Conservation (phyloP, 2,329 filamentous ascomycete genomes). For the Paraphoma sp. region DNA sequence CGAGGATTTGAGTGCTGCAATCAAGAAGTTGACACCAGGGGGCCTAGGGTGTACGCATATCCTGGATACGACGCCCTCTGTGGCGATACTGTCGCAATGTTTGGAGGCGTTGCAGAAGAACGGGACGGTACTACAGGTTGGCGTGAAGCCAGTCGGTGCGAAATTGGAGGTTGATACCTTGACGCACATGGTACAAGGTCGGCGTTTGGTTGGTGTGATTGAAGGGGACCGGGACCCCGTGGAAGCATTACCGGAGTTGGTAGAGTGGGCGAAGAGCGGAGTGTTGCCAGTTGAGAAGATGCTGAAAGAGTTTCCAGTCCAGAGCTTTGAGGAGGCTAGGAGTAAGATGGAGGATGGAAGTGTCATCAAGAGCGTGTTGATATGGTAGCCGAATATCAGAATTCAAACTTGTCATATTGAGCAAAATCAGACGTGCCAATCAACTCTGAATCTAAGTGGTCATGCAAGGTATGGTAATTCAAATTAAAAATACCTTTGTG, state of each 20-base stretch:
- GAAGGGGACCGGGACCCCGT: constrained; percentile 20
- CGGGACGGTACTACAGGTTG: constrained; percentile 18
- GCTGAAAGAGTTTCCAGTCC: constrained; percentile 16
- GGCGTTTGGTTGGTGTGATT: constrained; percentile 17
- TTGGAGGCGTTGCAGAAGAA: constrained; percentile 23
- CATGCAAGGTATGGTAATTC: too few species aligned
- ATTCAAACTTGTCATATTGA: too few species aligned
- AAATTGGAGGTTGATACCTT: constrained; percentile 21
- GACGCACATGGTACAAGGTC: constrained; percentile 21
- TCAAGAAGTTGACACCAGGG: constrained; percentile 37
- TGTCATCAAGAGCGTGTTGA: constrained; percentile 18
- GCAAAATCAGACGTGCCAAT: too few species aligned
- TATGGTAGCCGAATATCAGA: constrained; percentile 9
- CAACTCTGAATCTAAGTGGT: too few species aligned
- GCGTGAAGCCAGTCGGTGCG: constrained; percentile 21
- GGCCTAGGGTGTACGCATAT: constrained; percentile 16
- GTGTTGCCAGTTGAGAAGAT: constrained; percentile 19
- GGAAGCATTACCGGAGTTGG: constrained; percentile 20
- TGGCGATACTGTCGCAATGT: constrained; percentile 17
- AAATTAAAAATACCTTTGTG: too few species aligned
- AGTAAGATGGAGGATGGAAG: constrained; percentile 19
- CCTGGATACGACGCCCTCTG: constrained; percentile 16
- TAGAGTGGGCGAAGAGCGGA: constrained; percentile 15
- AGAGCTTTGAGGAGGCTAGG: constrained; percentile 13
- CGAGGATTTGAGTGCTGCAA: constrained; percentile 40